Evolutionary conservation across 176 grass and related monocot species (phyloP).

Genomic region (Elaeis guineensis): DNA sequence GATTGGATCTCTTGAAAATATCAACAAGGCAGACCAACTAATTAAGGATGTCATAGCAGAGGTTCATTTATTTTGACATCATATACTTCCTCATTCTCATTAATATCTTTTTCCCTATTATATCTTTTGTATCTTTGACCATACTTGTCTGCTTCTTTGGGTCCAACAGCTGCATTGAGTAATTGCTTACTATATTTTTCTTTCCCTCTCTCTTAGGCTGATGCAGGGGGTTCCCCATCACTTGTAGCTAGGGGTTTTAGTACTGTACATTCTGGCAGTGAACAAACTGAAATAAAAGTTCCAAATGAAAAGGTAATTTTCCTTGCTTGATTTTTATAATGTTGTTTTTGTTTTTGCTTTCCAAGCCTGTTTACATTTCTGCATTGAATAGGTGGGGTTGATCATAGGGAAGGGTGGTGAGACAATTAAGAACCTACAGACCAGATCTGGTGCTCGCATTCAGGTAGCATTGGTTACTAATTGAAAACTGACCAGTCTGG

Average conservation of each 20-base stretch:
- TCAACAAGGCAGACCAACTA: slow-evolving; percentile 72
- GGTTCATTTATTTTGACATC: slow-evolving; percentile 20
- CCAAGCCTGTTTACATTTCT: slow-evolving; percentile 3
- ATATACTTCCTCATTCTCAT: too few species aligned
- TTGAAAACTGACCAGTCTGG: too few species aligned
- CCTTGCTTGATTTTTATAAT: background rate
- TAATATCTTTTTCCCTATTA: background rate
- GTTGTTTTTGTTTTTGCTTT: slow-evolving; percentile 1
- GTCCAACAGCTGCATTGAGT: too few species aligned
- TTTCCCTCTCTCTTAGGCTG: slow-evolving; percentile 40
- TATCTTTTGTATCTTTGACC: background rate
- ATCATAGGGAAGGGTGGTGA: slow-evolving; percentile 94
- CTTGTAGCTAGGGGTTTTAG: slow-evolving; percentile 79
- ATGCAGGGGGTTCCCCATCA: slow-evolving; percentile 80
- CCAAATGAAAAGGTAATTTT: slow-evolving; percentile 68
- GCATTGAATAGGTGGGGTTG: slow-evolving; percentile 55
- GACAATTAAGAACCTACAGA: slow-evolving; percentile 82
- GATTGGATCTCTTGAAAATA: slow-evolving; percentile 52
- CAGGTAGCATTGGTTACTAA: slow-evolving; percentile 34
- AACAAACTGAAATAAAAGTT: slow-evolving; percentile 82
- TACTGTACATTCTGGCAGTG: slow-evolving; percentile 51
- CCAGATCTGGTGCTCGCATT: slow-evolving; percentile 87
- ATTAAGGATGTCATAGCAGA: slow-evolving; percentile 79
- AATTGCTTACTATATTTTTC: background rate
- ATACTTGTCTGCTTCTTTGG: background rate